These are phyloP conservation scores for Bassia scoparia DNA, from an alignment of 148 eudicot species.

Conservation along the genomic window DNA sequence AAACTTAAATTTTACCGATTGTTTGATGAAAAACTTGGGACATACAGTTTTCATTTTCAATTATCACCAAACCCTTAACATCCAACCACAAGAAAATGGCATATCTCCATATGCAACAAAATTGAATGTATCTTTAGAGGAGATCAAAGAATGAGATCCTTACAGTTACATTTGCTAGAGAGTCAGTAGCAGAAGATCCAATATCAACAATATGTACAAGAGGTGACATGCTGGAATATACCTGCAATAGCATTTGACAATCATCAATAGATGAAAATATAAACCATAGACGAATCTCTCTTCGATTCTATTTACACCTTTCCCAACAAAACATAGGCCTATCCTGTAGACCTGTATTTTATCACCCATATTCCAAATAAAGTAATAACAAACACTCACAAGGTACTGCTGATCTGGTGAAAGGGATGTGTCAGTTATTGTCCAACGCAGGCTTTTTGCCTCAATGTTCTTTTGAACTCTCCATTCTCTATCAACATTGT, in stretches of 20 bases:
- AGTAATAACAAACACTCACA: constrained; percentile 41
- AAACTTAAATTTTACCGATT: too few species aligned
- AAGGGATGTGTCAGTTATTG: constrained; percentile 78
- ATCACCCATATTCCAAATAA: background rate
- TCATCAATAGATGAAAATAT: background rate
- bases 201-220: constrained; percentile 65
- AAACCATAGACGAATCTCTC: background rate
- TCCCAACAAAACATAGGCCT: background rate
- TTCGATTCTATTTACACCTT: background rate
- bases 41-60: too few species aligned
- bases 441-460: constrained; percentile 82
- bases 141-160: constrained; percentile 18
- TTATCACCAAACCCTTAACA: too few species aligned
- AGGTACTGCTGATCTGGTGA: constrained; percentile 72
- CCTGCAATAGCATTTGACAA: constrained; percentile 39
- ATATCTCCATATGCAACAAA: background rate
- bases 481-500: constrained; percentile 70
- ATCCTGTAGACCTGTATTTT: background rate
- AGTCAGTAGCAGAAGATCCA: constrained; percentile 56
- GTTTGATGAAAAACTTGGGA: too few species aligned
- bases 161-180: constrained; percentile 77
- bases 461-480: constrained; percentile 62
- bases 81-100: background rate
- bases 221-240: constrained; percentile 83
- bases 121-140: background rate